A percentile compares a stretch with the other conserved stretches of the same genome.
These are phyloP conservation scores for Suillus americanus DNA, from an alignment of 768 basidiomycete genomes.

Conservation along the genomic window DNA sequence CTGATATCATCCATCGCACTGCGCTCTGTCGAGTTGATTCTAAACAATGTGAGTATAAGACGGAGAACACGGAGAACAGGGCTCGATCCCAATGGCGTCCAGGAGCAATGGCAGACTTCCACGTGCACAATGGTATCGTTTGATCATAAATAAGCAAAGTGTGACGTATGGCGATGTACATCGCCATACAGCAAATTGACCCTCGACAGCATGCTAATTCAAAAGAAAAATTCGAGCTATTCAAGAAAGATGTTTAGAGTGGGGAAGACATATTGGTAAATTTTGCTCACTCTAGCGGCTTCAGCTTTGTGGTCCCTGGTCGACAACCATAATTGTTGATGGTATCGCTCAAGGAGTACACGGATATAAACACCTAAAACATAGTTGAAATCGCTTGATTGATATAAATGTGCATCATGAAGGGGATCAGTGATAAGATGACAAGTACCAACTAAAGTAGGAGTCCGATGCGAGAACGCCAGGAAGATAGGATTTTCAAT, in stretches of 20 bases:
- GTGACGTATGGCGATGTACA: too few relatives aligned
- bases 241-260: too few relatives aligned
- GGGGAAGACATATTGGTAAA: too few relatives aligned
- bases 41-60: background rate
- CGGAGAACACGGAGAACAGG: background rate
- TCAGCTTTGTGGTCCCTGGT: too few relatives aligned
- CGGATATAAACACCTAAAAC: too few relatives aligned
- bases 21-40: background rate
- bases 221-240: too few relatives aligned
- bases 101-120: background rate
- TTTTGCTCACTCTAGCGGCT: too few relatives aligned
- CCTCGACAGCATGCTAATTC: too few relatives aligned
- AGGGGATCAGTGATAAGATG: background rate
- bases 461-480: background rate
- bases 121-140: background rate
- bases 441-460: background rate
- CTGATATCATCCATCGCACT: too few relatives aligned
- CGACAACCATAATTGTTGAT: too few relatives aligned
- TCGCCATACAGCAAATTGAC: conserved; percentile 3
- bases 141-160: background rate
- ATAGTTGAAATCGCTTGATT: background rate
- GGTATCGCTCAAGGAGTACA: too few relatives aligned
- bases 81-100: too few relatives aligned
- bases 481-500: background rate
- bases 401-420: background rate